Conservation (phyloP, 352 stramenopile genomes). For the Blastocystis sp. region DNA sequence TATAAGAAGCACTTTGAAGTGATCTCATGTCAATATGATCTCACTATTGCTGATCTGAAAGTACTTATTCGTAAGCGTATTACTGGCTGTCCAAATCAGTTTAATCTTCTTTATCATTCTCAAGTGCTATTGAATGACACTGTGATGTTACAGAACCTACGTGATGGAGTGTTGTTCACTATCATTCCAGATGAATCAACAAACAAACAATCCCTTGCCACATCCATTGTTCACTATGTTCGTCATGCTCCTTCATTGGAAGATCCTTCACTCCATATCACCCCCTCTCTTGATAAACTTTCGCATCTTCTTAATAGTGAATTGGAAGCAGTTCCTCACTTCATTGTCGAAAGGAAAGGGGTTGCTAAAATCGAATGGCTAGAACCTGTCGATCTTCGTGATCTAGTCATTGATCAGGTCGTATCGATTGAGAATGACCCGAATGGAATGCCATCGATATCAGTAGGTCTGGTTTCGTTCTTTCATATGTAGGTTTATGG, state of each 20-base stretch:
- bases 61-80: background rate
- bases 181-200: no score
- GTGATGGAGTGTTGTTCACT: no score
- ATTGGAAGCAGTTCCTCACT: background rate
- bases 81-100: no score
- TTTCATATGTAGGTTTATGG: conserved; percentile 15
- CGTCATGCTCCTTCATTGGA: background rate
- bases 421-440: background rate
- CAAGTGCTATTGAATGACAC: no score
- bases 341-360: background rate
- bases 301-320: background rate
- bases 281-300: background rate
- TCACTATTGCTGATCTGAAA: background rate
- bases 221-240: no score
- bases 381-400: conserved; percentile 34
- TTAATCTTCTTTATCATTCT: no score
- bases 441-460: background rate
- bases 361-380: conserved; percentile 17
- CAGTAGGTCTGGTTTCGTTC: background rate
- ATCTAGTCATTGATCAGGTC: background rate
- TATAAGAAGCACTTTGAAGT: background rate
- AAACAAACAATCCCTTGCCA: no score
- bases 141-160: no score
- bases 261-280: background rate
- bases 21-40: background rate